Evolutionary conservation across 345 rosid genomes (phyloP).

Genomic region (Eucalyptus sideroxylon): DNA sequence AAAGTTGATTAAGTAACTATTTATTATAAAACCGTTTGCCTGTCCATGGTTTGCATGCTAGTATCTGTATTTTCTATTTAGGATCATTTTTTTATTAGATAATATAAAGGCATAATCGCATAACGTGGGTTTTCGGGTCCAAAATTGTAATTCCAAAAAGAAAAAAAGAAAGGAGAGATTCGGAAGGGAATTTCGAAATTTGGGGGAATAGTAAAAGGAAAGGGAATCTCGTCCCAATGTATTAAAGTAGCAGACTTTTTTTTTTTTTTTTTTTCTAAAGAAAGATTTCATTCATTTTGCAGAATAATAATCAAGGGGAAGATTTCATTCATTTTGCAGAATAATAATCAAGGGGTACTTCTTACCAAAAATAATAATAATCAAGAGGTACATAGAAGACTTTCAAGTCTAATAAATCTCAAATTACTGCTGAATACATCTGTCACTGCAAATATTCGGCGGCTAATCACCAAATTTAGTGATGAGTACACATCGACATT

Average conservation of each 20-base stretch:
- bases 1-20: neutral
- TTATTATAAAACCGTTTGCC: neutral
- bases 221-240: neutral
- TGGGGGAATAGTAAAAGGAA: neutral
- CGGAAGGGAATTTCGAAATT: neutral
- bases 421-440: no score
- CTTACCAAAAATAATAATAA: no score
- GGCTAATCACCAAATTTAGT: no score
- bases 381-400: no score
- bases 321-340: no score
- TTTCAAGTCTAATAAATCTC: no score
- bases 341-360: no score
- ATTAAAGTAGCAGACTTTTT: neutral
- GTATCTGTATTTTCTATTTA: neutral
- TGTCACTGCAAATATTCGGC: fast-evolving
- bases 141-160: neutral
- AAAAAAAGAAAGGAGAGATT: neutral
- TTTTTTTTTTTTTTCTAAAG: no score
- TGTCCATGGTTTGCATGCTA: neutral
- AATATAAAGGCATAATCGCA: neutral
- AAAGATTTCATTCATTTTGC: no score
- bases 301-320: no score
- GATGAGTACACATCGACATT: fast-evolving
- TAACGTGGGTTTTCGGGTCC: neutral
- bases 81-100: neutral